These are phyloP conservation scores for Pseudogymnoascus sp. DNA, from an alignment of 2,329 filamentous ascomycete genomes.

Conservation along the genomic window DNA sequence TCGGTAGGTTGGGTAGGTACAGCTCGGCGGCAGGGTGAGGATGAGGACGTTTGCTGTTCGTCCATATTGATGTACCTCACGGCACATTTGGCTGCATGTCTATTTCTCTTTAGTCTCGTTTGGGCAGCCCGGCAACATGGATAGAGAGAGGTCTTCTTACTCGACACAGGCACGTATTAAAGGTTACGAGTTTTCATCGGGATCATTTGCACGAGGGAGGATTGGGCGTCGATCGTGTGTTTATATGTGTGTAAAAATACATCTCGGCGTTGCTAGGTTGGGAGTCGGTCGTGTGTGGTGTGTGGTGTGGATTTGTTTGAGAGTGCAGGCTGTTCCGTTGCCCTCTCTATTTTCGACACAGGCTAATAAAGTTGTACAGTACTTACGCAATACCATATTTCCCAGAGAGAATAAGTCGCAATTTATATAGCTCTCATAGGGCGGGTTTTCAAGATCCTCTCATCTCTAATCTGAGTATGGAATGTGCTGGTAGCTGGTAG, in stretches of 20 bases:
- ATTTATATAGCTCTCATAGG: conserved; percentile 1
- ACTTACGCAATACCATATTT: neutral
- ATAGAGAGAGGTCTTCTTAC: neutral
- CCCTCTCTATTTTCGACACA: neutral
- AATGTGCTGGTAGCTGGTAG: neutral
- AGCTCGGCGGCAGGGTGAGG: neutral
- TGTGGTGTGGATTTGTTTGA: neutral
- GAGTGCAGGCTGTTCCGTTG: neutral
- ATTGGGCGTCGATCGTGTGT: conserved; percentile 5
- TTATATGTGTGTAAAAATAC: conserved; percentile 9
- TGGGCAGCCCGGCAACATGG: neutral
- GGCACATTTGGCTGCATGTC: neutral
- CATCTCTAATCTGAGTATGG: neutral
- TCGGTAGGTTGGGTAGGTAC: neutral
- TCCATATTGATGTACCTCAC: neutral
- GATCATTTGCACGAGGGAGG: neutral
- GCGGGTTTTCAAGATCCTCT: neutral
- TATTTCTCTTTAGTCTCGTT: conserved; percentile 1
- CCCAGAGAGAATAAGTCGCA: neutral
- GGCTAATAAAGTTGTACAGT: conserved; percentile 1
- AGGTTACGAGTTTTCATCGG: neutral
- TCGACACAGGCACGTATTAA: neutral
- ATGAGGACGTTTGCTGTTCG: neutral
- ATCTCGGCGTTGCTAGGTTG: neutral
- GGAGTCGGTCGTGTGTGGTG: neutral